Evolutionary conservation across 1,284 basidiomycete genomes (phyloP).

Genomic region (Puccinia coronata): DNA sequence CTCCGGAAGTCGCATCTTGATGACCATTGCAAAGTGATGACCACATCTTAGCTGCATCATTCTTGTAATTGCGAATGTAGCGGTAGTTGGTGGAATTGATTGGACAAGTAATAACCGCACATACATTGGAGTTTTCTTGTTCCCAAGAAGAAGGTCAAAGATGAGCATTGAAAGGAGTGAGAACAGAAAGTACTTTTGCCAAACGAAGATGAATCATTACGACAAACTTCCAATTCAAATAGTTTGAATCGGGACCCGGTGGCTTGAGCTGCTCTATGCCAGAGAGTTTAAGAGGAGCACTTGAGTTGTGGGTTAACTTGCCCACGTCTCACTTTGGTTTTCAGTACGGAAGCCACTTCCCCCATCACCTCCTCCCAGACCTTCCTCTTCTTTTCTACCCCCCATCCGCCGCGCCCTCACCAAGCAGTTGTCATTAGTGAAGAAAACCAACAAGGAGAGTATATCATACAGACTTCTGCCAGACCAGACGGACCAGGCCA

Average conservation of each 20-base stretch:
- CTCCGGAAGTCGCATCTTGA: not conserved
- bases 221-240: slow-evolving; percentile 2
- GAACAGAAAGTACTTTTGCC: not conserved
- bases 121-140: not conserved
- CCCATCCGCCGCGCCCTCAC: too few species aligned
- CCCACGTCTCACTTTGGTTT: too few species aligned
- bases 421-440: too few species aligned
- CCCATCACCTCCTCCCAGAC: too few species aligned
- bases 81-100: not conserved
- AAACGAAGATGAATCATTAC: not conserved
- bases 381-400: too few species aligned
- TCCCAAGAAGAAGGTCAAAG: not conserved
- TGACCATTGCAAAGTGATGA: not conserved
- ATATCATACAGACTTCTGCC: too few species aligned
- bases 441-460: too few species aligned
- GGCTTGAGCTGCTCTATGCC: not conserved
- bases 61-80: not conserved
- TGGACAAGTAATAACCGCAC: not conserved
- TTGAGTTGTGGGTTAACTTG: too few species aligned
- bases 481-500: too few species aligned
- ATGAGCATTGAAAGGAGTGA: not conserved
- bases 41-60: not conserved
- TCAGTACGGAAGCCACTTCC: too few species aligned
- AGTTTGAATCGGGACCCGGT: slow-evolving; percentile 2
- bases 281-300: slow-evolving; percentile 7